These are phyloP conservation scores for Trapa incisa DNA, from an alignment of 345 rosid species.

Conservation along the genomic window DNA sequence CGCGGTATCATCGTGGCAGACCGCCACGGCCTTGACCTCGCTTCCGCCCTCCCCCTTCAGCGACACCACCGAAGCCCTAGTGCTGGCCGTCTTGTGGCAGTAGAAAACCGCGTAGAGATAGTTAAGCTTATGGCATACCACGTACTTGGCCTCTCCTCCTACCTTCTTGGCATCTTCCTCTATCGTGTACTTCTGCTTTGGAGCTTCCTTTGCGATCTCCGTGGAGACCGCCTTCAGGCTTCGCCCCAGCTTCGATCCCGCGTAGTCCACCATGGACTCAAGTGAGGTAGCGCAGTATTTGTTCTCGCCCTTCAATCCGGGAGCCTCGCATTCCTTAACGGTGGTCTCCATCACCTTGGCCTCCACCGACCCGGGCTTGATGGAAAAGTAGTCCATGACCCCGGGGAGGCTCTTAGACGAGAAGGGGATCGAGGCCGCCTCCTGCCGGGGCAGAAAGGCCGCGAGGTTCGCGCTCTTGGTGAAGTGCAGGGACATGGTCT, in stretches of 20 bases:
- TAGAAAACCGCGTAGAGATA: conserved; percentile 67
- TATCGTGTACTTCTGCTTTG: conserved; percentile 36
- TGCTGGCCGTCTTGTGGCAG: conserved; percentile 53
- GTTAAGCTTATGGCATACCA: conserved; percentile 77
- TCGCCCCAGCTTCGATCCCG: conserved; percentile 56
- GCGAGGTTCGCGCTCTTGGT: conserved; percentile 25
- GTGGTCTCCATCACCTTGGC: conserved; percentile 57
- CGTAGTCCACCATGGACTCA: conserved; percentile 73
- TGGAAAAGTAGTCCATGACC: conserved; percentile 33
- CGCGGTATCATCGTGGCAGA: conserved; percentile 76
- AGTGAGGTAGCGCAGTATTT: conserved; percentile 71
- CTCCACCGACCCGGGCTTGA: conserved; percentile 46
- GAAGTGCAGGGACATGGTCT: conserved; percentile 48
- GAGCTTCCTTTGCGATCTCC: conserved; percentile 32
- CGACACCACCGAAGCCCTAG: conserved; percentile 43
- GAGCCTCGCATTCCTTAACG: conserved; percentile 53
- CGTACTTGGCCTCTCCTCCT: conserved; percentile 23
- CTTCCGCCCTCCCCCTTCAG: conserved; percentile 52
- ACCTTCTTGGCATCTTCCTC: conserved; percentile 28
- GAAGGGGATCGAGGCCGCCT: conserved; percentile 52
- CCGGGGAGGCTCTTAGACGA: conserved; percentile 47
- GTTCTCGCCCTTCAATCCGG: conserved; percentile 56
- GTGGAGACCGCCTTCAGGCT: conserved; percentile 43
- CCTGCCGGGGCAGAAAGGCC: conserved; percentile 54
- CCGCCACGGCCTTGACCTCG: conserved; percentile 52